phyloP scores from a whole-genome alignment of 1,139 yeast genomes.

The Sugiyamaella paludigena region DNA sequence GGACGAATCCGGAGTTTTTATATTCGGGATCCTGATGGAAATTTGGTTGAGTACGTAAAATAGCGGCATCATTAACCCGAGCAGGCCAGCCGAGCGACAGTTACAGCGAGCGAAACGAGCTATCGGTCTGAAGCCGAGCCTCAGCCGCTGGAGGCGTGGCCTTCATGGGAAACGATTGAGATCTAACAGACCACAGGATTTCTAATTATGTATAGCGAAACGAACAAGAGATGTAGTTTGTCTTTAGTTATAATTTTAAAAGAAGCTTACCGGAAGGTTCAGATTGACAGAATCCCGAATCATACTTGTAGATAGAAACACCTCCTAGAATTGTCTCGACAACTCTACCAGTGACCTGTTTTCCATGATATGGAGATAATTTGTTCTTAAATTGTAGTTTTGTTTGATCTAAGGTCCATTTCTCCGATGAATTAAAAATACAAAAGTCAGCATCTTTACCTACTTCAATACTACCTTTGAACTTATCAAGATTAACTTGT shows the following conservation, averaged over 20 bases:
- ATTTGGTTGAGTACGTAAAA: slow-evolving; percentile 5
- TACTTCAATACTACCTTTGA: slow-evolving; percentile 65
- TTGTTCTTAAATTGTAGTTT: slow-evolving; percentile 77
- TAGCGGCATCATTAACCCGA: too few relatives aligned
- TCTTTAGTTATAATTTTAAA: too few relatives aligned
- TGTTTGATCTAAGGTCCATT: slow-evolving; percentile 56
- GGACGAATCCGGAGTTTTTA: slow-evolving; percentile 2
- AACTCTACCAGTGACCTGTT: slow-evolving; percentile 65
- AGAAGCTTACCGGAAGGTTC: slow-evolving; percentile 24
- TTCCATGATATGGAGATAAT: slow-evolving; percentile 80
- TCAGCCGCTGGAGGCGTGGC: slow-evolving; percentile 9
- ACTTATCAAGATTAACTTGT: slow-evolving; percentile 73
- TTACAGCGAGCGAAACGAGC: neutral
- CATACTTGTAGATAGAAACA: slow-evolving; percentile 52
- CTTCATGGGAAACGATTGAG: neutral
- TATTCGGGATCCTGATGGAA: slow-evolving; percentile 8
- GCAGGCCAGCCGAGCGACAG: too few relatives aligned
- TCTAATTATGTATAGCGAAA: too few relatives aligned
- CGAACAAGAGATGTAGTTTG: too few relatives aligned
- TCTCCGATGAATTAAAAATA: slow-evolving; percentile 64
- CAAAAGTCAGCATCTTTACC: slow-evolving; percentile 90
- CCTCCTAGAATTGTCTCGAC: slow-evolving; percentile 80
- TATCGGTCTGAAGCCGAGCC: slow-evolving; percentile 10
- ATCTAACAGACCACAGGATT: too few relatives aligned
- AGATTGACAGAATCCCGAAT: slow-evolving; percentile 17